Base-by-base conservation (phyloP, 768 basidiomycete species). In the Trametes gibbosa region DNA sequence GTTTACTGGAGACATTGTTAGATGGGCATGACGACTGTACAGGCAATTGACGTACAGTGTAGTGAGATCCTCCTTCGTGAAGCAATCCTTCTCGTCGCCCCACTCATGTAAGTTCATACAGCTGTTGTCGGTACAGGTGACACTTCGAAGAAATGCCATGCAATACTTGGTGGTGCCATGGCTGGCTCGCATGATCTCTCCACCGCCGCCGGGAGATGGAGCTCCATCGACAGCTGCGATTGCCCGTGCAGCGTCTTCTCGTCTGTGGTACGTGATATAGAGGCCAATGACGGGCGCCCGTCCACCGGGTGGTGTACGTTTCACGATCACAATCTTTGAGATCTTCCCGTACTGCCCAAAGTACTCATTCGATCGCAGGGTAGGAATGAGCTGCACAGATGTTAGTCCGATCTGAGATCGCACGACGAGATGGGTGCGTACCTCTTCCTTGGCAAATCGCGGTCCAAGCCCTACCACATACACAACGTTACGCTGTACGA, bases 271-370 rank as follows among this genome's bases (percentile, higher is more conserved):
- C 12, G 95, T 96, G 73, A 99, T 94, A 73, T 98, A 98, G 42
- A 99, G 79, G n/a, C 96, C 96, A 37, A 96, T 84, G 46, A 88
- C 86, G 48, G 87, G 88, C 16, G 80, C 82, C 56, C 83, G 83
- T 48, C 84, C 85, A 43, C 85, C 88, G 9, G 90, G 84, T 4
- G 86, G 79, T 5, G 87, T 89, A 39, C 96, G 87, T 73, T 98
- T 98, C 50, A 92, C 88, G 29, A 99, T 82, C 53, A 98, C 79
- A 48, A 99, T 92, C 77, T 96, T 96, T 42, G 89, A 85, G 65
- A 99, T 98, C 78, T 95, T 98, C 66, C 97, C 97, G 73, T 98
- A 99, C 70, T 97, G 95, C 10, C 97, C 97, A 70, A 98, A 98
- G 71, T 97, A 98, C 65, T 99, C 97, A 65, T 87, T 88, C 5